Base-by-base conservation (phyloP, 2,329 filamentous ascomycete genomes). In the Penicillium sp. region DNA sequence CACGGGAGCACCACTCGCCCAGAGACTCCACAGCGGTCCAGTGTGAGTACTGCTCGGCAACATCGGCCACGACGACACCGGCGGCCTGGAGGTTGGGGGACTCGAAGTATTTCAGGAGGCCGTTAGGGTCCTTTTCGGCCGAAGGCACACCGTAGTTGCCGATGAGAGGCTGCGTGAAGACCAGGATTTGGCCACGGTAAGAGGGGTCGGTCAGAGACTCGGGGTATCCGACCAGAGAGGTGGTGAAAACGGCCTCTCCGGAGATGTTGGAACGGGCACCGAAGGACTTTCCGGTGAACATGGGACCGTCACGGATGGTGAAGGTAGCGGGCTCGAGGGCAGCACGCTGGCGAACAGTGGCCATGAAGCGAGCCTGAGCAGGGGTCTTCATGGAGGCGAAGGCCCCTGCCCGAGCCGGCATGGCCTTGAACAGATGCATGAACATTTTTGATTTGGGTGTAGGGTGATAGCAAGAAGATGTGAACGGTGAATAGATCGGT, bases 61-160 rank as follows among this genome's bases (percentile, higher is more conserved):
- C 91, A 70, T 99, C 94, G 65, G 92, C 90, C 48, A 99, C 94
- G 42, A 99, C 92, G 46, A 99, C 88, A 74, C 92, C 94, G 56
- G 89, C 89, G 54, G 92, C 95, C 79, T 99, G 94, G 61, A 99
- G 92, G 76, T 97, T 90, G 47, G 94, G 94, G 25, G 91, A 96
- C 77, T 99, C 94, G 68, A 99, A 99, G 81, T 97, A 95, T 78
- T 94, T 94, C 71, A 97, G 81, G 53, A 99, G 84, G 65, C 94
- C 94, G 74, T 85, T 89, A 74, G 92, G 79, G 74, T 99, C 94
- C 60, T 90, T 87, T 66, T 86, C 82, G 58, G 81, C 85, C 28
- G 91, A 95, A 14, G 94, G 94, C 16, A 99, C 92, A 65, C 94
- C 94, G 72, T 99, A 99, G 82, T 99, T 99, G 70, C 94, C 94